These are phyloP conservation scores for Lepidopterella palustris DNA, from an alignment of 495 filamentous ascomycete genomes.

Conservation along the genomic window DNA sequence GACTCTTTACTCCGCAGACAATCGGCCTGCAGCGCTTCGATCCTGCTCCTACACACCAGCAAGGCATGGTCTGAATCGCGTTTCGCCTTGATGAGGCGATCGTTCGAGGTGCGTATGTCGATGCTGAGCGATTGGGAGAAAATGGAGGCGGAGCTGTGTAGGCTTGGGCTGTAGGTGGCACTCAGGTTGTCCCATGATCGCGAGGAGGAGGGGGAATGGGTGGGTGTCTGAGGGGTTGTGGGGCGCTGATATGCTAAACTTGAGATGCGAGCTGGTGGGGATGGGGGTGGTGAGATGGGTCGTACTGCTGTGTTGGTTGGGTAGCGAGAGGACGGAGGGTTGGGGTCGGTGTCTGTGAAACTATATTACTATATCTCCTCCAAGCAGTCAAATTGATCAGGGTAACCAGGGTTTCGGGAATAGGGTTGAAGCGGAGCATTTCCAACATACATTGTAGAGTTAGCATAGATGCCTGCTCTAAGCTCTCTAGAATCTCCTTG, in stretches of 20 bases:
- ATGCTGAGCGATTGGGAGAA: neutral
- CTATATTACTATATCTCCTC: too few relatives aligned
- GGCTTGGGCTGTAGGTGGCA: too few relatives aligned
- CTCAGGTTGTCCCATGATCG: constrained; percentile 1
- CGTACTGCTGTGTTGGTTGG: neutral
- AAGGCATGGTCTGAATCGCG: constrained; percentile 24
- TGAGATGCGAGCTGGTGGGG: constrained; percentile 14
- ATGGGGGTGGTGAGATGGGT: constrained; percentile 19
- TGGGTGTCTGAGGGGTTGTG: neutral
- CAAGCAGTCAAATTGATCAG: too few relatives aligned
- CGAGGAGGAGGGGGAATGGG: neutral
- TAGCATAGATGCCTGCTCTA: constrained; percentile 20
- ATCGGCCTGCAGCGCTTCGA: constrained; percentile 22
- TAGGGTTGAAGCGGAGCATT: too few relatives aligned
- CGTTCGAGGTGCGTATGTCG: constrained; percentile 7
- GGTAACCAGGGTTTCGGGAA: neutral
- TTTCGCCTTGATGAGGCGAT: constrained; percentile 22
- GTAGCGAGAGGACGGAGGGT: neutral
- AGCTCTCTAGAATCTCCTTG: constrained; percentile 19
- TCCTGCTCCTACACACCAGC: constrained; percentile 11
- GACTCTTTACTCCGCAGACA: constrained; percentile 19
- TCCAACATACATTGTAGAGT: constrained; percentile 23
- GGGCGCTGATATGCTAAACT: neutral
- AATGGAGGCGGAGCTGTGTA: neutral
- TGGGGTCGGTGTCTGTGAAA: constrained; percentile 15